phyloP scores from a whole-genome alignment of 495 filamentous ascomycete species.

The Hypoxylon subgilvum region DNA sequence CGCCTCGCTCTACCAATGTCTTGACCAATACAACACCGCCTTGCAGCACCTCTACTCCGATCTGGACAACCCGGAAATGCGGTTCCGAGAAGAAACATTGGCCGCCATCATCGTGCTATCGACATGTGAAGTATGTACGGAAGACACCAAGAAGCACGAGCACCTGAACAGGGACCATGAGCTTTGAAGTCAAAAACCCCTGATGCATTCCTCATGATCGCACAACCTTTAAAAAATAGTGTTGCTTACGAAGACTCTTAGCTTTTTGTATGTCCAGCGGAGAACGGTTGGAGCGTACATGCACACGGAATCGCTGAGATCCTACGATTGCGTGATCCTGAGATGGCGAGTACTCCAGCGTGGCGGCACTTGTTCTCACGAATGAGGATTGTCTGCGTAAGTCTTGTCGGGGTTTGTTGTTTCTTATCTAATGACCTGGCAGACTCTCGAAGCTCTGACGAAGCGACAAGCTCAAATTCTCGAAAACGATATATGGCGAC shows the following conservation, averaged over 20 bases:
- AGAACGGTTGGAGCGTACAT: constrained; percentile 23
- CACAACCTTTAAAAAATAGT: neutral
- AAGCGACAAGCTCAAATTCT: constrained; percentile 19
- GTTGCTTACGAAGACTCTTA: constrained; percentile 4
- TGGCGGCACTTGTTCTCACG: constrained; percentile 27
- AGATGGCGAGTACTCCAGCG: constrained; percentile 15
- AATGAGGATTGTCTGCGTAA: constrained; percentile 23
- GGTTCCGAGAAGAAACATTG: constrained; percentile 21
- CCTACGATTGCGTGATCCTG: constrained; percentile 17
- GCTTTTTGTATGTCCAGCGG: constrained; percentile 22
- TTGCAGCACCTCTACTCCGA: constrained; percentile 19
- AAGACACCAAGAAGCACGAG: neutral
- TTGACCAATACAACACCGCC: constrained; percentile 25
- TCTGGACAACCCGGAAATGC: constrained; percentile 12
- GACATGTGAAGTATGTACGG: constrained; percentile 20
- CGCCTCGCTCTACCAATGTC: constrained; percentile 21
- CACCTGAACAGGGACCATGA: neutral
- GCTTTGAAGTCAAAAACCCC: neutral
- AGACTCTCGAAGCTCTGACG: constrained; percentile 22
- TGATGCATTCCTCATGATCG: neutral
- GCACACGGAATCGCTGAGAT: constrained; percentile 19
- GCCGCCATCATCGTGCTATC: constrained; percentile 22
- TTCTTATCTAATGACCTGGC: constrained; percentile 7
- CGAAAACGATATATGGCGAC: constrained; percentile 18
- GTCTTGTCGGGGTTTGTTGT: neutral